Evolutionary conservation across 2,329 filamentous ascomycete species (phyloP).

Genomic region (Calonectria hawksworthii): DNA sequence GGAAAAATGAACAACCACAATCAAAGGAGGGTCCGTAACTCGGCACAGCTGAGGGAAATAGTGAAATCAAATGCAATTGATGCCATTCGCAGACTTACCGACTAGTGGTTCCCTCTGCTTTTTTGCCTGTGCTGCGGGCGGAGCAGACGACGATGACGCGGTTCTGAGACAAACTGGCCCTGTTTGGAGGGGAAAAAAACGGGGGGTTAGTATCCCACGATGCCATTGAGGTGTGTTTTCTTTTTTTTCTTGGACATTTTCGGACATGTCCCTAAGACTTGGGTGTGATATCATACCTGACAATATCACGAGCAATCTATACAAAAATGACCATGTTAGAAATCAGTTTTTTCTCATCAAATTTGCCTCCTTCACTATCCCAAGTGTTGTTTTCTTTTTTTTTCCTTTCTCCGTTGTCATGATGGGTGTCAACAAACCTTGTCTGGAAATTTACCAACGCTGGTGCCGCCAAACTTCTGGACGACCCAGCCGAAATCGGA

Average conservation of each 20-base stretch:
- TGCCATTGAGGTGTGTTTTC: conserved; percentile 21
- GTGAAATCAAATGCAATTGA: conserved; percentile 1
- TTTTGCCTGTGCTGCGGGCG: conserved; percentile 93
- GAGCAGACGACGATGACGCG: conserved; percentile 95
- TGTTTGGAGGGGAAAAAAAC: conserved; percentile 34
- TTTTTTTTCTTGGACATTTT: conserved; percentile 19
- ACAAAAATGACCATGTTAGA: conserved; percentile 4
- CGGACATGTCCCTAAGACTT: conserved; percentile 1
- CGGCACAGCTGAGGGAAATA: conserved; percentile 23
- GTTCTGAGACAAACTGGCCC: conserved; percentile 71
- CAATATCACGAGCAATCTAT: conserved; percentile 60
- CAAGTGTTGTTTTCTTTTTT: background rate
- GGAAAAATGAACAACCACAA: background rate
- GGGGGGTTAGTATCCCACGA: conserved; percentile 31
- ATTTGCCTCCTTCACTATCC: background rate
- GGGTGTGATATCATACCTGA: conserved; percentile 51
- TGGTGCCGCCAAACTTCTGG: conserved; percentile 96
- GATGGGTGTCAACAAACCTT: conserved; percentile 61
- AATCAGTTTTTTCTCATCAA: background rate
- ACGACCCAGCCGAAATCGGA: conserved; percentile 79
- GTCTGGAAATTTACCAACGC: conserved; percentile 91
- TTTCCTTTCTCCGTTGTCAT: background rate
- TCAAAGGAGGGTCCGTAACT: background rate
- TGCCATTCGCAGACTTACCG: conserved; percentile 69
- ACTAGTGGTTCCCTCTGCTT: conserved; percentile 95